Conservation (phyloP, 139 green algal species). For the Chlamydomonas asymmetrica region DNA sequence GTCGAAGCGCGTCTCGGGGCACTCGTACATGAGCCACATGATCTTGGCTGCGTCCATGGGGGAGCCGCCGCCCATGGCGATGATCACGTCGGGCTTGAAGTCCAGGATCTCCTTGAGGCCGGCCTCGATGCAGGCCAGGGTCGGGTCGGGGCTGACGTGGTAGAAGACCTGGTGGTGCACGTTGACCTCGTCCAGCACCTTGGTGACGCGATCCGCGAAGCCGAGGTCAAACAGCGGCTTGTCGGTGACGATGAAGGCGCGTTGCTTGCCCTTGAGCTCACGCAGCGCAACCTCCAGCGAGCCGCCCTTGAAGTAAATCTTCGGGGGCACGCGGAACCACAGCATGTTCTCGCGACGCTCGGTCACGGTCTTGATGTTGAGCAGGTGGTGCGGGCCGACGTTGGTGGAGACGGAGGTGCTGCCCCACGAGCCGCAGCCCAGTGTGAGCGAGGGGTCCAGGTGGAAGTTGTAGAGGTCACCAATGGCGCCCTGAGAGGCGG, state of each 20-base stretch:
- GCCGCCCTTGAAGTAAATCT: constrained; percentile 50
- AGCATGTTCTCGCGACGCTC: constrained; percentile 71
- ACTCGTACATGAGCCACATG: constrained; percentile 75
- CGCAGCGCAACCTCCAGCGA: constrained; percentile 57
- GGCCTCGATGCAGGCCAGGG: constrained; percentile 55
- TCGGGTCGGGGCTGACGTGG: constrained; percentile 64
- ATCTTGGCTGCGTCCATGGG: constrained; percentile 78
- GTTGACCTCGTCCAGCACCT: constrained; percentile 37
- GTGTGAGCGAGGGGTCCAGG: constrained; percentile 71
- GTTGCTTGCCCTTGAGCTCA: constrained; percentile 55
- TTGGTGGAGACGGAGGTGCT: constrained; percentile 65
- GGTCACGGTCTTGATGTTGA: constrained; percentile 71
- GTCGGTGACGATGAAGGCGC: constrained; percentile 70
- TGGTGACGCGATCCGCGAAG: constrained; percentile 45
- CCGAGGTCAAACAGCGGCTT: constrained; percentile 68
- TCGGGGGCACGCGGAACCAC: constrained; percentile 71
- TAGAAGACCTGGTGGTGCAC: constrained; percentile 63
- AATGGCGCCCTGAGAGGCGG: constrained; percentile 53
- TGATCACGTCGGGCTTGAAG: constrained; percentile 69
- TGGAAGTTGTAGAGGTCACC: constrained; percentile 77
- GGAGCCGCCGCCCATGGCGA: constrained; percentile 68
- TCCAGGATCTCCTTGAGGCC: constrained; percentile 48
- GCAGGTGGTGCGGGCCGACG: constrained; percentile 65
- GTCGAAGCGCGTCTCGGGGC: constrained; percentile 68
- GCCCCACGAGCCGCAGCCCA: constrained; percentile 71